phyloP scores from a whole-genome alignment of 768 basidiomycete species.

The Termitomyces bulborhizus region DNA sequence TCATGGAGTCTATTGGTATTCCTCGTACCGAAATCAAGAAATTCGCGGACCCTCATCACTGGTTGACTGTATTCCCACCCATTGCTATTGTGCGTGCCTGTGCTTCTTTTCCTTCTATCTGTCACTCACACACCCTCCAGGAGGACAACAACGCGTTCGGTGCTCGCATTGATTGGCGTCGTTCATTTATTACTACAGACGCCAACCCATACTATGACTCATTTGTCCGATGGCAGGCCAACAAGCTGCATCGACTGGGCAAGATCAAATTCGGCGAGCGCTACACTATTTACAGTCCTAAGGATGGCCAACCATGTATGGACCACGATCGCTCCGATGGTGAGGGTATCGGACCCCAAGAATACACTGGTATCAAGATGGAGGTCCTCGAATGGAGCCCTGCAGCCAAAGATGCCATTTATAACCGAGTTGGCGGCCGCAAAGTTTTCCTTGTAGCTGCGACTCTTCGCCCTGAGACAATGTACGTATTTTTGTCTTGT shows the following conservation, averaged over 20 bases:
- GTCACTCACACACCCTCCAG: constrained; percentile 13
- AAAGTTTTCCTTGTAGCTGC: constrained; percentile 94
- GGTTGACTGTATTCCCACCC: constrained; percentile 93
- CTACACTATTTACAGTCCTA: constrained; percentile 97
- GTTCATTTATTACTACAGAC: constrained; percentile 90
- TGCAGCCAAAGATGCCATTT: constrained; percentile 57
- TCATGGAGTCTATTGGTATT: constrained; percentile 91
- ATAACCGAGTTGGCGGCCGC: constrained; percentile 64
- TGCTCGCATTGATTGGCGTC: constrained; percentile 96
- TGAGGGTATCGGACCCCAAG: constrained; percentile 91
- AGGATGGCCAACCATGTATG: constrained; percentile 99
- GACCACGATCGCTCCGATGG: constrained; percentile 97
- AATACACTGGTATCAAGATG: constrained; percentile 95
- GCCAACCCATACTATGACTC: constrained; percentile 96
- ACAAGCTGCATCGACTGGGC: constrained; percentile 78
- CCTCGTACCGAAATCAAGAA: constrained; percentile 88
- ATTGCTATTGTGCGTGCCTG: constrained; percentile 49
- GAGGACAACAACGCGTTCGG: constrained; percentile 81
- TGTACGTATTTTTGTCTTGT: constrained; percentile 44
- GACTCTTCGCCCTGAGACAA: constrained; percentile 93
- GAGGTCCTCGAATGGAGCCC: constrained; percentile 82
- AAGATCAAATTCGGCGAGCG: constrained; percentile 98
- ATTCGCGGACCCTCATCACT: constrained; percentile 92
- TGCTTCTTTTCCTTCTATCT: neutral
- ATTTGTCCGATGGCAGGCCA: constrained; percentile 98